Percentiles rank a stretch among this genome's conserved stretches.
These are phyloP conservation scores for Penicillium aurantiogriseum DNA, from an alignment of 2,329 filamentous ascomycete species.

Conservation along the genomic window DNA sequence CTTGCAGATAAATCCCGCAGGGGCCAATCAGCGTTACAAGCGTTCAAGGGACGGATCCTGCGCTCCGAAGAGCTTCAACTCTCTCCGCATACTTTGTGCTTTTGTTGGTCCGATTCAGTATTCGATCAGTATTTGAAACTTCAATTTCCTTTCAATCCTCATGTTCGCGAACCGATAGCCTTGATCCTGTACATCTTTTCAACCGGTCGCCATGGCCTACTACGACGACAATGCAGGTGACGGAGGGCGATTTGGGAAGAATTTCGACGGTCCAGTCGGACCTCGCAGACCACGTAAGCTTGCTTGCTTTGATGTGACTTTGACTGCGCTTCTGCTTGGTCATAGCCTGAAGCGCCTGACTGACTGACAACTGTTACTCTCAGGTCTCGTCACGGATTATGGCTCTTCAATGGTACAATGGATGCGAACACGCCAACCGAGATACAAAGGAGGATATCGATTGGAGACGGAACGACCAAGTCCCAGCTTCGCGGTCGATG, in stretches of 20 bases:
- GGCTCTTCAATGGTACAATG: slow-evolving; percentile 85
- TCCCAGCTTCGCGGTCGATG: slow-evolving; percentile 85
- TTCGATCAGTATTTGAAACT: neutral
- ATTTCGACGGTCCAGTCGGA: slow-evolving; percentile 37
- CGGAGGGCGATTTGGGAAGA: slow-evolving; percentile 31
- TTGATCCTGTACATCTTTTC: slow-evolving; percentile 9
- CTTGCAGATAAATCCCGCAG: slow-evolving; percentile 9
- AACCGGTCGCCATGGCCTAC: slow-evolving; percentile 33
- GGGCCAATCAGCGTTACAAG: slow-evolving; percentile 18
- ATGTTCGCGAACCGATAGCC: neutral
- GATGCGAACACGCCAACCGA: slow-evolving; percentile 78
- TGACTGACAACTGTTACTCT: slow-evolving; percentile 23
- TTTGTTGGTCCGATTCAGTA: neutral
- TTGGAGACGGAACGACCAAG: slow-evolving; percentile 83
- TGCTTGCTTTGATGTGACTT: neutral
- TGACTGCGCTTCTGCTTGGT: neutral
- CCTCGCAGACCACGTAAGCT: slow-evolving; percentile 43
- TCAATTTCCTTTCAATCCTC: neutral
- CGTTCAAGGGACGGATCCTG: slow-evolving; percentile 11
- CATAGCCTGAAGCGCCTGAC: neutral
- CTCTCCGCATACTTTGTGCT: slow-evolving; percentile 11
- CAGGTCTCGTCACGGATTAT: slow-evolving; percentile 91
- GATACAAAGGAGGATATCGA: slow-evolving; percentile 67
- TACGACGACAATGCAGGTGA: slow-evolving; percentile 43
- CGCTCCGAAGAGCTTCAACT: slow-evolving; percentile 13